Evolutionary conservation across 192 early-diverging fungal genomes (phyloP).

Genomic region (Coemansia sp.): DNA sequence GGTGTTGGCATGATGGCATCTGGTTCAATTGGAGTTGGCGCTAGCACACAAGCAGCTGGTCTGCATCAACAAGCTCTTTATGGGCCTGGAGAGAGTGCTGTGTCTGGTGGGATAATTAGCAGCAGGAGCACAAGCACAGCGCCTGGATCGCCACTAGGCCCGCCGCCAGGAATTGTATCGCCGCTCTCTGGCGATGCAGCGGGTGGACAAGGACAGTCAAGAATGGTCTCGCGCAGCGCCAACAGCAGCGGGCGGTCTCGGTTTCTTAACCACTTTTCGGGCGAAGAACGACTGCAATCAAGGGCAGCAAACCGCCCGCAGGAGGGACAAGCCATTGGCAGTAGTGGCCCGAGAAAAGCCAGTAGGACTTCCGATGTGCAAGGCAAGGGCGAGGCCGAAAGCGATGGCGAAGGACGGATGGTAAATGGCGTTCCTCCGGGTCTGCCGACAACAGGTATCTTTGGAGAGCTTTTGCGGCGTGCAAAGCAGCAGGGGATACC

Average conservation of each 20-base stretch:
- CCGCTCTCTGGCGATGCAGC: constrained; percentile 12
- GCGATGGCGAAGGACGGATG: constrained; percentile 15
- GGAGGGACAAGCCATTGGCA: neutral
- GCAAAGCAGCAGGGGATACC: constrained; percentile 20
- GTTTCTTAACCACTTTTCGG: constrained; percentile 50
- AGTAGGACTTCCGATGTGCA: constrained; percentile 10
- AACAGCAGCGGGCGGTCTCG: constrained; percentile 52
- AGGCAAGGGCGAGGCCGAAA: neutral
- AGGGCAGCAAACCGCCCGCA: constrained; percentile 11
- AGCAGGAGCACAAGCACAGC: constrained; percentile 7
- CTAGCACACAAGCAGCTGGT: neutral
- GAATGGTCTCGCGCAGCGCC: constrained; percentile 47
- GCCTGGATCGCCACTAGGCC: constrained; percentile 21
- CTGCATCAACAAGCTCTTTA: neutral
- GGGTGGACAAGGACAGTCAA: constrained; percentile 10
- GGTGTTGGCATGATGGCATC: neutral
- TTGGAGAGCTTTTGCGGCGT: constrained; percentile 49
- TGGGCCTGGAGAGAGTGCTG: neutral
- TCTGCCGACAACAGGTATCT: constrained; percentile 42
- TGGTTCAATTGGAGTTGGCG: neutral
- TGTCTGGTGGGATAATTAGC: constrained; percentile 1
- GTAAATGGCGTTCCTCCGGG: constrained; percentile 39
- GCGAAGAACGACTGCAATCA: neutral
- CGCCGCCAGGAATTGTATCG: constrained; percentile 41
- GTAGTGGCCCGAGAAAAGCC: neutral